Percentiles rank a stretch among this genome's conserved stretches.
Evolutionary conservation across 163 green algal species (phyloP).

Genomic region (Scenedesmus sp.): DNA sequence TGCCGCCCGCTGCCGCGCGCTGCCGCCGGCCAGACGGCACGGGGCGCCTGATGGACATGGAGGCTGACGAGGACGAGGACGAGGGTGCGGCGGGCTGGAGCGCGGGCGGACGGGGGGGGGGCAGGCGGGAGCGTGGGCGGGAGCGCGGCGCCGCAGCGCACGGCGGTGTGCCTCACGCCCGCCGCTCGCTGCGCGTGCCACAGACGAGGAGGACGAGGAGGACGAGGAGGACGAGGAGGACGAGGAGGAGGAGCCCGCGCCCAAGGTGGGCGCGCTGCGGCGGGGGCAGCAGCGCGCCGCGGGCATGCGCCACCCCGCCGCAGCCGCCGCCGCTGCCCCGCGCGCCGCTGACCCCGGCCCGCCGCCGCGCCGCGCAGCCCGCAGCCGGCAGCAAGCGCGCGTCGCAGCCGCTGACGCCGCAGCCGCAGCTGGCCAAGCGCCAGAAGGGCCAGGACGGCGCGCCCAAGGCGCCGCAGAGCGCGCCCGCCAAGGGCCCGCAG

Average conservation of each 20-base stretch:
- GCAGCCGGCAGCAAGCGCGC: neutral
- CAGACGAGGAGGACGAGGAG: conserved; percentile 4
- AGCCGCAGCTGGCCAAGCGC: conserved; percentile 15
- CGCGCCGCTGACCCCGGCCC: neutral
- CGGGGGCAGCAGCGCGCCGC: neutral
- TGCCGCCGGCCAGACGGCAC: too few species aligned
- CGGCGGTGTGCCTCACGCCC: too few species aligned
- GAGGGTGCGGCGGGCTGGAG: neutral
- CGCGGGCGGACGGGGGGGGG: neutral
- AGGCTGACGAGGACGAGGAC: conserved; percentile 23
- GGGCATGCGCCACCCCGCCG: neutral
- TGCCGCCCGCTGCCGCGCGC: too few species aligned
- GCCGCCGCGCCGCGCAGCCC: neutral
- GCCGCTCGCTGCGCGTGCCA: neutral
- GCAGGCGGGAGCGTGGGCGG: neutral
- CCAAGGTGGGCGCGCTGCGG: neutral
- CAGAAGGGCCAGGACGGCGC: neutral
- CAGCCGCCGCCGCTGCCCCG: neutral
- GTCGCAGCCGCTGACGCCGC: conserved; percentile 24
- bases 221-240: conserved; percentile 23
- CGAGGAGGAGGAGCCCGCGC: neutral
- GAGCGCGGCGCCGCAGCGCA: too few species aligned
- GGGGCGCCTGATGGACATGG: too few species aligned
- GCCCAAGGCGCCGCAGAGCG: neutral
- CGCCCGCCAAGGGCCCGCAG: conserved; percentile 11